These are phyloP conservation scores for Lactuca saligna DNA, from an alignment of 129 eudicot species.

Conservation along the genomic window DNA sequence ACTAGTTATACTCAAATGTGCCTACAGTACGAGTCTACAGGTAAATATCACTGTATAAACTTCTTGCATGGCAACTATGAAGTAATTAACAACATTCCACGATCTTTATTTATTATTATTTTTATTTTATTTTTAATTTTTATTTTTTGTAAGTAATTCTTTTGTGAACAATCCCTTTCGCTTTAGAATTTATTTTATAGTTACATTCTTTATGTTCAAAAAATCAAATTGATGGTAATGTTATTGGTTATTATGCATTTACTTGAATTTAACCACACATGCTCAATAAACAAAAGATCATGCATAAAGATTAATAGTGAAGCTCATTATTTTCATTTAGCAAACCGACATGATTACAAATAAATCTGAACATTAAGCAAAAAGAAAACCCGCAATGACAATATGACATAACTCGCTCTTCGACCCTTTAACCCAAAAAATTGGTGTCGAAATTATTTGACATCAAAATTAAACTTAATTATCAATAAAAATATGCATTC, in stretches of 20 bases:
- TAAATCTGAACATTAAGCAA: neutral
- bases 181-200: too few species aligned
- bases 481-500: neutral
- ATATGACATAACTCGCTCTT: neutral
- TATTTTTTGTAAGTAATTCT: too few species aligned
- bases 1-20: too few species aligned
- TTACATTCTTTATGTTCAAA: neutral
- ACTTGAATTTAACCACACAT: neutral
- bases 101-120: too few species aligned
- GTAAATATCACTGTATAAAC: too few species aligned
- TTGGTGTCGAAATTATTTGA: slow-evolving; percentile 1
- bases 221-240: neutral
- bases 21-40: too few species aligned
- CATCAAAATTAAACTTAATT: neutral
- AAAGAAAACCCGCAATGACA: neutral
- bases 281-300: neutral
- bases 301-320: neutral
- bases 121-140: too few species aligned
- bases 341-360: slow-evolving; percentile 1
- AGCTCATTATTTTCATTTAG: neutral
- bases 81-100: too few species aligned
- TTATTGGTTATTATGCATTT: neutral
- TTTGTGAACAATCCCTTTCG: too few species aligned
- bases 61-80: too few species aligned
- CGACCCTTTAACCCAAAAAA: neutral